Conservation (phyloP, 331 rosid species). For the Phaseolus coccineus region DNA sequence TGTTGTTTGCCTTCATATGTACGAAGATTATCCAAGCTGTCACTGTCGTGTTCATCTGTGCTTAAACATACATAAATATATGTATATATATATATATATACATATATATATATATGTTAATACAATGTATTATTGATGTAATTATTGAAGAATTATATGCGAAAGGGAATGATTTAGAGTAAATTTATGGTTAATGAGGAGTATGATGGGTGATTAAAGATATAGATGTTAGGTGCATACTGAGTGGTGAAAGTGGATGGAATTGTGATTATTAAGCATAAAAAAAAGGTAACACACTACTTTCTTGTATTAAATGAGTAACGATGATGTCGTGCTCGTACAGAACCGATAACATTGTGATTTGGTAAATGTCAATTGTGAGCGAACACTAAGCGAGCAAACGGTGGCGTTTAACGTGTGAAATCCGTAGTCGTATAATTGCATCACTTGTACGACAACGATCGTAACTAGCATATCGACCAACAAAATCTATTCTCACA, state of each 20-base stretch:
- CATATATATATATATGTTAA: too few relatives aligned
- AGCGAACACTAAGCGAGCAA: background rate
- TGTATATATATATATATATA: too few relatives aligned
- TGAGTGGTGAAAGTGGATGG: background rate
- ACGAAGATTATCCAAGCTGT: too few relatives aligned
- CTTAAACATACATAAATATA: too few relatives aligned
- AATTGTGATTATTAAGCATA: background rate
- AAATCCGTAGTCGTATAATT: background rate
- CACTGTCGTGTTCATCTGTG: too few relatives aligned
- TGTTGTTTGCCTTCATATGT: too few relatives aligned
- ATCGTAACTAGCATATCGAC: conserved; percentile 16
- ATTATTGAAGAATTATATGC: background rate
- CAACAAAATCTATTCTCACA: background rate
- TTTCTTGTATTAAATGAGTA: conserved; percentile 16
- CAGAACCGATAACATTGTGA: background rate
- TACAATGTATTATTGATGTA: too few relatives aligned
- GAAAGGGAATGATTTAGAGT: background rate
- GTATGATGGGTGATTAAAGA: background rate
- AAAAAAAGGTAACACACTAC: conserved; percentile 3
- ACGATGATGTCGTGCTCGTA: background rate
- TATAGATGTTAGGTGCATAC: background rate
- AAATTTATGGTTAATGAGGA: background rate
- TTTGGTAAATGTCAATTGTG: conserved; percentile 12
- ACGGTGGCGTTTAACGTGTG: conserved; percentile 7
- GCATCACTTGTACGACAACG: background rate